These are phyloP conservation scores for Candida smagusa DNA, from an alignment of 1,139 yeast genomes.

Conservation along the genomic window DNA sequence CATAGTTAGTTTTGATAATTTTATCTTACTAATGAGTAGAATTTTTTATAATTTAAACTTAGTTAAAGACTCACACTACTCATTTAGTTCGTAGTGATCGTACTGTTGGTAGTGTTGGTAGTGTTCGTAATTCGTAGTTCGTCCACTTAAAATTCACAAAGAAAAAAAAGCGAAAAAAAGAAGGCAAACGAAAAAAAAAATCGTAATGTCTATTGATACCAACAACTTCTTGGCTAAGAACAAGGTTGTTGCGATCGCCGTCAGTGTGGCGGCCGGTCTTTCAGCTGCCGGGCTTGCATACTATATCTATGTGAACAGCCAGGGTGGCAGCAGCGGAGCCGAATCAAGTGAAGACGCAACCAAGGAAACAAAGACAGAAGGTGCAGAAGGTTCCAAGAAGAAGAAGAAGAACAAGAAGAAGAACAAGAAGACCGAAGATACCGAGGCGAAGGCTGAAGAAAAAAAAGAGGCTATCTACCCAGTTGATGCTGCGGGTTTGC, in stretches of 20 bases:
- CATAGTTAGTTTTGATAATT: too few species aligned
- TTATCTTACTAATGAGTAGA: too few species aligned
- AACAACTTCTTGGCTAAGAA: constrained; percentile 50
- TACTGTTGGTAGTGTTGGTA: too few species aligned
- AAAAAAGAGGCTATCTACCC: constrained; percentile 37
- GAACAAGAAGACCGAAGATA: constrained; percentile 14
- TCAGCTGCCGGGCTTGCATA: constrained; percentile 62
- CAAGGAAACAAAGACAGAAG: constrained; percentile 4
- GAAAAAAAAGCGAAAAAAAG: constrained; percentile 2
- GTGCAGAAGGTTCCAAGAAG: constrained; percentile 25
- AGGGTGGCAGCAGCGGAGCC: constrained; percentile 9
- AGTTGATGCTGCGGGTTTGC: constrained; percentile 51
- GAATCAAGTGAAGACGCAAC: constrained; percentile 10
- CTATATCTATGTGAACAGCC: constrained; percentile 18
- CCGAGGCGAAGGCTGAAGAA: constrained; percentile 12
- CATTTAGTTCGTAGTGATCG: too few species aligned
- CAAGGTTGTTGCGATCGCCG: constrained; percentile 50
- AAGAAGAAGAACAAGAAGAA: constrained; percentile 39
- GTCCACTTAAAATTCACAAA: not conserved
- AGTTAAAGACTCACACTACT: too few species aligned
- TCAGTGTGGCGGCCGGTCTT: constrained; percentile 61
- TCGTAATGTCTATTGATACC: constrained; percentile 10
- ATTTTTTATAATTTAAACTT: too few species aligned
- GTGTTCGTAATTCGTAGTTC: too few species aligned
- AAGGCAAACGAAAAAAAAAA: constrained; percentile 5